A percentile compares a stretch with the other conserved stretches of the same genome.
Conservation (phyloP, 2,329 filamentous ascomycete genomes). For the Trichoderma polysporum region DNA sequence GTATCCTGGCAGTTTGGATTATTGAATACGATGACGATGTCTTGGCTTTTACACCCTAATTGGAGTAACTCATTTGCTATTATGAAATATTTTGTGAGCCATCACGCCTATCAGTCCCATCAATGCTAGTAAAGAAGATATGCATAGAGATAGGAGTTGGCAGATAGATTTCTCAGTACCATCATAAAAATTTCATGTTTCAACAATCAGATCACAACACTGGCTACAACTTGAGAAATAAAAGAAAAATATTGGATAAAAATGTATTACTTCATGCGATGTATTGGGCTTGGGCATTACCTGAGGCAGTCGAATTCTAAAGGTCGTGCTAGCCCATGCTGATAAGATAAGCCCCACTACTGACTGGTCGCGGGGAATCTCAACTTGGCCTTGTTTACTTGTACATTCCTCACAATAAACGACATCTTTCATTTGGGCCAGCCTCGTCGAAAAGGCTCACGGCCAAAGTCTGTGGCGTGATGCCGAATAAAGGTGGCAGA, state of each 20-base stretch:
- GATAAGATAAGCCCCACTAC: slow-evolving; percentile 9
- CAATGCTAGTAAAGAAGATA: background rate
- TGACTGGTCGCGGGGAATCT: background rate
- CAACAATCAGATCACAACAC: no score
- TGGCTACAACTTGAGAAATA: no score
- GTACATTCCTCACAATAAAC: background rate
- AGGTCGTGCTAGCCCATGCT: background rate
- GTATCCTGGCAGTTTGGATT: background rate
- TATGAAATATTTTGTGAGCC: background rate
- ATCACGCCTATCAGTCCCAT: background rate
- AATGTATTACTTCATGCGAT: no score
- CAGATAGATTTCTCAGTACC: background rate
- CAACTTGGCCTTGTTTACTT: background rate
- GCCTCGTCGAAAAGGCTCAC: background rate
- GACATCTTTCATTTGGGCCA: background rate
- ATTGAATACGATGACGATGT: background rate
- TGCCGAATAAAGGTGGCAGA: slow-evolving; percentile 35
- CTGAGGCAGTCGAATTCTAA: background rate
- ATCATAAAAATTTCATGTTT: background rate
- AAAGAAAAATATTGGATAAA: no score
- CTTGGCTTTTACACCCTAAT: background rate
- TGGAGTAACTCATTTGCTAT: background rate
- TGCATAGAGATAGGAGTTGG: background rate
- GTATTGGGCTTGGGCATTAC: background rate
- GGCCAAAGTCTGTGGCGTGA: slow-evolving; percentile 18